phyloP scores from a whole-genome alignment of 306 rosid species.

The Senna tora region DNA sequence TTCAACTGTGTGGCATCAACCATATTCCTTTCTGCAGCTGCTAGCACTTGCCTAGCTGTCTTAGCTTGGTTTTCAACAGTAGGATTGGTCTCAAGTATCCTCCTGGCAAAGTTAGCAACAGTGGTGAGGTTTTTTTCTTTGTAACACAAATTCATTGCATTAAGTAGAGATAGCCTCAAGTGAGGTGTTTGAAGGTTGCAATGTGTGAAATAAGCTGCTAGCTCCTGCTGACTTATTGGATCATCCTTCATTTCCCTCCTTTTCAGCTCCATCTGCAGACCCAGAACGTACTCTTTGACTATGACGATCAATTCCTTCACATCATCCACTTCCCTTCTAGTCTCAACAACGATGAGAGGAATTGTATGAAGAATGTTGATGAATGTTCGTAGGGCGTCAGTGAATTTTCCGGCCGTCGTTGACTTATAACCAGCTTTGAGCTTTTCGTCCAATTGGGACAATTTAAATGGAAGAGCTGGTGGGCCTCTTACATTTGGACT shows the following conservation, averaged over 20 bases:
- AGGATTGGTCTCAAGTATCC: slow-evolving; percentile 89
- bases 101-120: slow-evolving; percentile 82
- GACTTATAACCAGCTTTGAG: slow-evolving; percentile 87
- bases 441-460: slow-evolving; percentile 85
- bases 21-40: slow-evolving; percentile 91
- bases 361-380: slow-evolving; percentile 73
- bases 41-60: slow-evolving; percentile 85
- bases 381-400: slow-evolving; percentile 72
- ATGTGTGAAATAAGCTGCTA: slow-evolving; percentile 95
- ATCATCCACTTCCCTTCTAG: slow-evolving; percentile 93
- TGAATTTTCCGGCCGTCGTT: slow-evolving; percentile 76
- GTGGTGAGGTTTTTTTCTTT: slow-evolving; percentile 85
- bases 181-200: slow-evolving; percentile 93
- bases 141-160: slow-evolving; percentile 74
- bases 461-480: slow-evolving; percentile 74
- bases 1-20: slow-evolving; percentile 70
- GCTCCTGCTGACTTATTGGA: slow-evolving; percentile 84
- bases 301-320: slow-evolving; percentile 80
- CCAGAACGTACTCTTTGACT: slow-evolving; percentile 83
- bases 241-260: slow-evolving; percentile 73
- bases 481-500: slow-evolving; percentile 80
- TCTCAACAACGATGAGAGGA: slow-evolving; percentile 81
- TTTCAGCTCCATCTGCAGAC: slow-evolving; percentile 78
- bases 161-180: slow-evolving; percentile 79
- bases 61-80: slow-evolving; percentile 77